Evolutionary conservation across 202 grass and related monocot genomes (phyloP), one percentile per base, ranked within the genome.

Genomic region (Panicum hallii): DNA sequence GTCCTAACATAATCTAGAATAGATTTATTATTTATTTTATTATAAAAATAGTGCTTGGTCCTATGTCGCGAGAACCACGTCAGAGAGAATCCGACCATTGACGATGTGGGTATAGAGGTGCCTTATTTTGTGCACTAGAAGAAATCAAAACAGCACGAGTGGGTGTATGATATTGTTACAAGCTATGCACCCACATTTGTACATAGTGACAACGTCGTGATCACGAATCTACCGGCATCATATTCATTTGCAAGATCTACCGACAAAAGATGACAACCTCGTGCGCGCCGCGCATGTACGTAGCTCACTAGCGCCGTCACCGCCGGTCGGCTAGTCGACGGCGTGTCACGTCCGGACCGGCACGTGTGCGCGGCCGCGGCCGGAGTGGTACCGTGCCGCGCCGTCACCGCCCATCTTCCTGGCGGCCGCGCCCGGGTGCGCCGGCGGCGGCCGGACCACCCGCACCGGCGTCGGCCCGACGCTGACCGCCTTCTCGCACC

Each of bases 401-500:
- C 57, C 78, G 38, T 70, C 74, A 8, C 79, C 56, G 49, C 62
- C 73, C 30, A 20, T 26, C 52, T 20, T 43, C 44, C 73, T 84
- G 13, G 22, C 22, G 16, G 26, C 23, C 38, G 49, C 40, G 28
- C 42, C 63, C 2, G 67, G 65, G 1, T 38, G 20, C 6, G 55
- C 61, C 72, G 73, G 66, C 34, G 73, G 66, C 34, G 83, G 80
- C 8, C 77, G 63, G 60, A 79, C 76, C 77, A 87, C 47, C 40
- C 70, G 71, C 55, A 91, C 81, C 22, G 92, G 84, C 3, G 80
- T 90, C 0, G 92, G 89, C 38, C 82, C 89, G 5, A 92, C 90
- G 87, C 74, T 94, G 9, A 92, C 90, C 0, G 87, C 90, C 92
- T 90, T 90, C 70, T 94, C 89, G 89, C 89, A 90, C 20, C 87